Base-by-base conservation (phyloP, 2,329 filamentous ascomycete species). In the Capronia epimyces region DNA sequence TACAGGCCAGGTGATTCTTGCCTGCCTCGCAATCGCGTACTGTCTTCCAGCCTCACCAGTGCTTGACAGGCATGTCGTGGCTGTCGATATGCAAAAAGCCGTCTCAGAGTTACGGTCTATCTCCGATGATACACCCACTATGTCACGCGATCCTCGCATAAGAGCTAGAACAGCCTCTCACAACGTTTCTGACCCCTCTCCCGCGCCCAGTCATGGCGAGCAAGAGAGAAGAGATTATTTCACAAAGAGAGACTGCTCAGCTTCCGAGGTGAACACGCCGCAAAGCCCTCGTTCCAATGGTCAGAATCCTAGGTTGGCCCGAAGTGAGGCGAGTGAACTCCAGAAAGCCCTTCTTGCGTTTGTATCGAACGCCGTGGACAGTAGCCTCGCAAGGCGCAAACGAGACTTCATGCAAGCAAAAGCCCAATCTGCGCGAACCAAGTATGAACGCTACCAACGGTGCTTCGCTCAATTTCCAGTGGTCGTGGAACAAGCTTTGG, bases 401-500 rank as follows among this genome's bases (percentile, higher is more conserved):
- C 20, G 27, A 25, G 36, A 49, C 3, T 18, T 18, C 18, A 15
- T 48, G 12, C 31, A 37, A 34, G 7, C 3, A 15, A n/a, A 50
- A 25, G 13, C 22, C 37, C 27, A 49, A 20, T 16, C 6, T 4
- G 47, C 47, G 13, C 43, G 24, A 18, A n/a, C 4, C 4, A 43
- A 51, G 7, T 41, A 51, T n/a, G 45, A 50, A n/a, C 51, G 31
- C 15, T 15, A 22, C 18, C 43, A 46, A 21, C 34, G 32, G 15
- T 36, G 15, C 5, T 22, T 21, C 12, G 18, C 37, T 12, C 43
- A 43, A 27, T 53, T 49, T 32, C 54, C 54, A 10, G 13, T 46
- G 18, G 21, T 56, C n/a, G 22, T 51, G 20, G 43, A 51, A 32
- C 43, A 56, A 36, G 32, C 50, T 8, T 24, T 20, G 31, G 36